Percentiles rank a stretch among this genome's conserved stretches.
These are phyloP conservation scores for Aschersonia sp. DNA, from an alignment of 2,329 filamentous ascomycete species.

Conservation along the genomic window DNA sequence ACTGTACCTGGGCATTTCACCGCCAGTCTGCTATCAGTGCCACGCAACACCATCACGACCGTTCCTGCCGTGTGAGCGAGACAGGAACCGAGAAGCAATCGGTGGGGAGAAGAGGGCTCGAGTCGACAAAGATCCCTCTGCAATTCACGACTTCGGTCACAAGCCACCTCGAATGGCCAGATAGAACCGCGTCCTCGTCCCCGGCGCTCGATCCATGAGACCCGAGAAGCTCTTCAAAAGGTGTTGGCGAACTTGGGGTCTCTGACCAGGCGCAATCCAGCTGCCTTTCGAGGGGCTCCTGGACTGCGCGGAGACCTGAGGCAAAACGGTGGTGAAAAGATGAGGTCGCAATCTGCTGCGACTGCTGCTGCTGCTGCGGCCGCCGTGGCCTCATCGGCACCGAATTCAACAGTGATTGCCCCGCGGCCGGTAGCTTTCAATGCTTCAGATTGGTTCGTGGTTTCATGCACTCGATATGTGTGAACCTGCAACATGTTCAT, in stretches of 20 bases:
- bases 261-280: neutral
- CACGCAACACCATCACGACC: too few relatives aligned
- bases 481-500: too few relatives aligned
- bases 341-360: slow-evolving; percentile 4
- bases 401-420: neutral
- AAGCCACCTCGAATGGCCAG: neutral
- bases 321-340: neutral
- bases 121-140: too few relatives aligned
- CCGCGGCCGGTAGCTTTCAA: slow-evolving; percentile 8
- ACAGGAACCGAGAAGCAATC: too few relatives aligned
- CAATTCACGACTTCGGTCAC: too few relatives aligned
- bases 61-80: too few relatives aligned
- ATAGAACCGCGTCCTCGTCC: neutral
- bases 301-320: neutral
- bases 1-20: too few relatives aligned
- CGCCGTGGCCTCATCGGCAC: slow-evolving; percentile 1
- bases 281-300: neutral
- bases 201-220: neutral
- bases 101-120: too few relatives aligned
- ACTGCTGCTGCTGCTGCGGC: slow-evolving; percentile 2
- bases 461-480: neutral
- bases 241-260: neutral
- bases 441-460: slow-evolving; percentile 9
- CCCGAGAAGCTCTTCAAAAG: neutral
- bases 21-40: too few relatives aligned